Evolutionary conservation across 805 yeast species (phyloP).

Genomic region (Ogataea trehalophila): DNA sequence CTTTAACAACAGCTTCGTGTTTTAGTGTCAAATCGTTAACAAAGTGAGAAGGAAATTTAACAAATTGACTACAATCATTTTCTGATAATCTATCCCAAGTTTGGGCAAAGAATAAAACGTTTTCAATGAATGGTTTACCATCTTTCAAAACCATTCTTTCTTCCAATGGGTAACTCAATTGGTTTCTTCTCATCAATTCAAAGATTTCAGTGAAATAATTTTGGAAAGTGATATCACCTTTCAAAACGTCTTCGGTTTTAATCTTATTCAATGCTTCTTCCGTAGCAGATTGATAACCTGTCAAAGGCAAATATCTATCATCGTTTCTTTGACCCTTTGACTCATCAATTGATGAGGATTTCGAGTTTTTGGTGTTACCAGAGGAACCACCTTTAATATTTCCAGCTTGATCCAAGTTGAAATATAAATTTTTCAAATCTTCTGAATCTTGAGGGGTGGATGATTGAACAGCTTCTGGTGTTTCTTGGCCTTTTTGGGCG

Average conservation of each 20-base stretch:
- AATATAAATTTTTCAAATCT: slow-evolving; percentile 20
- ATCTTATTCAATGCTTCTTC: slow-evolving; percentile 25
- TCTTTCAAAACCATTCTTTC: slow-evolving; percentile 27
- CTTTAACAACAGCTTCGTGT: slow-evolving; percentile 27
- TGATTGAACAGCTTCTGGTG: slow-evolving; percentile 2
- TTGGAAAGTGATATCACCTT: slow-evolving; percentile 31
- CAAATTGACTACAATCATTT: slow-evolving; percentile 20
- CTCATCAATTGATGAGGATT: slow-evolving; percentile 18
- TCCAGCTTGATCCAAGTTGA: slow-evolving; percentile 17
- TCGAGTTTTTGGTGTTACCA: slow-evolving; percentile 22
- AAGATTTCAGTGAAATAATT: slow-evolving; percentile 29
- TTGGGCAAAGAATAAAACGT: slow-evolving; percentile 26
- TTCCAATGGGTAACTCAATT: slow-evolving; percentile 27
- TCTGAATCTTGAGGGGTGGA: slow-evolving; percentile 19
- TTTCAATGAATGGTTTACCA: slow-evolving; percentile 31
- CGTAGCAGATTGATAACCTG: slow-evolving; percentile 23
- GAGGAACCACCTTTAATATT: slow-evolving; percentile 23
- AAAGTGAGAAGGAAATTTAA: slow-evolving; percentile 29
- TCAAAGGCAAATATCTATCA: slow-evolving; percentile 27
- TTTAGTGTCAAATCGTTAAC: slow-evolving; percentile 30
- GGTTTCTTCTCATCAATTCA: slow-evolving; percentile 26
- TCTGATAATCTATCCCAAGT: slow-evolving; percentile 25
- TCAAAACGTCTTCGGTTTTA: slow-evolving; percentile 24
- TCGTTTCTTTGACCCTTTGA: slow-evolving; percentile 21
- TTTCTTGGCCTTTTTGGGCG: too few species aligned